Percentiles rank a stretch among this genome's conserved stretches.
Evolutionary conservation across 208 protist species (phyloP).

Genomic region (Leptomonas seymouri): DNA sequence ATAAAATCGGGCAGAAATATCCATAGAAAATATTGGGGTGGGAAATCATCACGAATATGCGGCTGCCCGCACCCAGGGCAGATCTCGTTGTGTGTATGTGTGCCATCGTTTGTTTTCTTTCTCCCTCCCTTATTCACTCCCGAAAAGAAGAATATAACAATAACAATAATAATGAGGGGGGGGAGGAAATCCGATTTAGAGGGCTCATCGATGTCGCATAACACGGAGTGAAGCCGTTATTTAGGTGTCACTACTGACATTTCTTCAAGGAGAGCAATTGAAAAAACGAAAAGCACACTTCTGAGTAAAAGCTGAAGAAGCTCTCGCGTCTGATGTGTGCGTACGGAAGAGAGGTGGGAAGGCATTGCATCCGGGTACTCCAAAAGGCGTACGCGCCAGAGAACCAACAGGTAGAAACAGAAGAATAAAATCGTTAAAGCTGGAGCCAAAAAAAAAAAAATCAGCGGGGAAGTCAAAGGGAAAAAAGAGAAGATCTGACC

Average conservation of each 20-base stretch:
- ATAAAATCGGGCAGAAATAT: background rate
- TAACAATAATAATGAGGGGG: too few relatives aligned
- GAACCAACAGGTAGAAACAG: slow-evolving; percentile 7
- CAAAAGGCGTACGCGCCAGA: slow-evolving; percentile 1
- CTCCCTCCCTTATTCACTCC: background rate
- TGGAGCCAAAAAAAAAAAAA: slow-evolving; percentile 9
- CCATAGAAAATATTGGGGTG: background rate
- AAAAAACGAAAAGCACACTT: background rate
- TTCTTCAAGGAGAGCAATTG: background rate
- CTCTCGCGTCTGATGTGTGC: slow-evolving; percentile 2
- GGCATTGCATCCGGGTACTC: background rate
- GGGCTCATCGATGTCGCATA: slow-evolving; percentile 13
- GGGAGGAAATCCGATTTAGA: too few relatives aligned
- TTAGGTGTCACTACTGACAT: background rate
- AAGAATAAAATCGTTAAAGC: slow-evolving; percentile 13
- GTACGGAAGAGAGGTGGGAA: background rate
- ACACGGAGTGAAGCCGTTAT: slow-evolving; percentile 13
- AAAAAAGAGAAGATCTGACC: background rate
- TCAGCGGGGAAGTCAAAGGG: background rate
- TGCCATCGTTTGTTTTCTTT: background rate
- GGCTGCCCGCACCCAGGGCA: background rate
- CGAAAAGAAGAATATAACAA: background rate
- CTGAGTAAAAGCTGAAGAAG: background rate
- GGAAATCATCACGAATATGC: background rate
- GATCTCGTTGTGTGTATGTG: background rate